Conservation (phyloP, 768 basidiomycete genomes). For the Kwoniella sp. region DNA sequence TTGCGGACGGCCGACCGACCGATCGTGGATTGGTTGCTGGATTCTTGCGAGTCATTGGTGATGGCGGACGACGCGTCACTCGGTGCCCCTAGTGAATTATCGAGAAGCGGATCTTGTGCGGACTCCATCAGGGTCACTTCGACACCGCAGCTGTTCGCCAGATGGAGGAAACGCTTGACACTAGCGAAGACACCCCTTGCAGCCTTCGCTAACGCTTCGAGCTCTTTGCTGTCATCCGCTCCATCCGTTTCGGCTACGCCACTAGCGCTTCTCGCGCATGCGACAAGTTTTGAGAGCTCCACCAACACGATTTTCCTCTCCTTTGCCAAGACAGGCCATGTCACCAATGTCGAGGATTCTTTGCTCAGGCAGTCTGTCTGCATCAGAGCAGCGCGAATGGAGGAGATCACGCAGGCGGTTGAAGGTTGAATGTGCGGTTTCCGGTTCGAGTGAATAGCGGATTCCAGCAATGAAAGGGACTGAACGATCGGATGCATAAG, state of each 20-base stretch:
- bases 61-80: background rate
- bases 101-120: constrained; percentile 2
- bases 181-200: constrained; percentile 76
- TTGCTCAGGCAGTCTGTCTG: constrained; percentile 81
- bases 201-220: constrained; percentile 35
- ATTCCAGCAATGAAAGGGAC: constrained; percentile 80
- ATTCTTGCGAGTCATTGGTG: background rate
- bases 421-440: constrained; percentile 87
- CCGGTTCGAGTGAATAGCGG: constrained; percentile 76
- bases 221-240: constrained; percentile 17
- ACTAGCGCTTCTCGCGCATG: constrained; percentile 44
- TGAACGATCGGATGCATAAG: constrained; percentile 83
- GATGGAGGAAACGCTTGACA: constrained; percentile 72
- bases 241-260: constrained; percentile 16
- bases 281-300: constrained; percentile 76
- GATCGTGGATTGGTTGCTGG: constrained; percentile 3
- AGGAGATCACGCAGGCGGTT: constrained; percentile 91
- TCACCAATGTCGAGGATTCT: constrained; percentile 72
- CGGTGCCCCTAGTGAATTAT: background rate
- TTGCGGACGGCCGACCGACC: constrained; percentile 4
- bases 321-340: constrained; percentile 67
- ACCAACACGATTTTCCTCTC: constrained; percentile 82
- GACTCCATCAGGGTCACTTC: constrained; percentile 40
- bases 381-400: constrained; percentile 81
- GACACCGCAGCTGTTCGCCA: constrained; percentile 56